These are phyloP conservation scores for Linum tenue DNA, from an alignment of 345 rosid species.

Conservation along the genomic window DNA sequence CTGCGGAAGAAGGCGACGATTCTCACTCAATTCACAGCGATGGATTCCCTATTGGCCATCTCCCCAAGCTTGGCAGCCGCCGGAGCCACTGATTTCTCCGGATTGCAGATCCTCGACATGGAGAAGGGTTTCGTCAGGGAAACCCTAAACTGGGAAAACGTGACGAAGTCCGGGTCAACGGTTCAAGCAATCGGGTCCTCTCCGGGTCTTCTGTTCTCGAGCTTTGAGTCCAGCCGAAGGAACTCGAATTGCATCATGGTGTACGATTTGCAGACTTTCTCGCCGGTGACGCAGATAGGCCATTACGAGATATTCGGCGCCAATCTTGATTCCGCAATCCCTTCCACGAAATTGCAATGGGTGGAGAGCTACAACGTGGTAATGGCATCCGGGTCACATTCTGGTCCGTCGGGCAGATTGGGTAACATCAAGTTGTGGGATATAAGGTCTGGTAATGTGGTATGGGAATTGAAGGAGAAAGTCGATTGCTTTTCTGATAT, in stretches of 20 bases:
- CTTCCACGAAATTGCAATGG: slow-evolving; percentile 78
- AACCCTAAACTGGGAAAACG: slow-evolving; percentile 61
- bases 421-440: slow-evolving; percentile 81
- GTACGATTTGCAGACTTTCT: slow-evolving; percentile 51
- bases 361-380: slow-evolving; percentile 43
- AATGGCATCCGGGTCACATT: slow-evolving; percentile 86
- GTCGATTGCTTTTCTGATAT: slow-evolving; percentile 83
- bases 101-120: slow-evolving; percentile 70
- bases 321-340: slow-evolving; percentile 69
- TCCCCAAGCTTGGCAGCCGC: slow-evolving; percentile 55
- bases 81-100: slow-evolving; percentile 86
- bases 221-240: slow-evolving; percentile 84
- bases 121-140: slow-evolving; percentile 47
- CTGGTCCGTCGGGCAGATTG: slow-evolving; percentile 61
- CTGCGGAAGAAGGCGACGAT: slow-evolving; percentile 55
- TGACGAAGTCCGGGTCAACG: slow-evolving; percentile 54
- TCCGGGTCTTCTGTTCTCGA: slow-evolving; percentile 44
- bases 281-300: slow-evolving; percentile 61
- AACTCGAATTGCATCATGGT: slow-evolving; percentile 81
- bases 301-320: slow-evolving; percentile 66
- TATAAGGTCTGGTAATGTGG: slow-evolving; percentile 54
- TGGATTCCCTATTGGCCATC: slow-evolving; percentile 66
- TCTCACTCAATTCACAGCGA: slow-evolving; percentile 65
- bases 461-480: slow-evolving; percentile 68
- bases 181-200: slow-evolving; percentile 82